Evolutionary conservation across 1,284 basidiomycete genomes (phyloP), one percentile per base, ranked within the genome.

Genomic region (Trichosporon coremiiforme): DNA sequence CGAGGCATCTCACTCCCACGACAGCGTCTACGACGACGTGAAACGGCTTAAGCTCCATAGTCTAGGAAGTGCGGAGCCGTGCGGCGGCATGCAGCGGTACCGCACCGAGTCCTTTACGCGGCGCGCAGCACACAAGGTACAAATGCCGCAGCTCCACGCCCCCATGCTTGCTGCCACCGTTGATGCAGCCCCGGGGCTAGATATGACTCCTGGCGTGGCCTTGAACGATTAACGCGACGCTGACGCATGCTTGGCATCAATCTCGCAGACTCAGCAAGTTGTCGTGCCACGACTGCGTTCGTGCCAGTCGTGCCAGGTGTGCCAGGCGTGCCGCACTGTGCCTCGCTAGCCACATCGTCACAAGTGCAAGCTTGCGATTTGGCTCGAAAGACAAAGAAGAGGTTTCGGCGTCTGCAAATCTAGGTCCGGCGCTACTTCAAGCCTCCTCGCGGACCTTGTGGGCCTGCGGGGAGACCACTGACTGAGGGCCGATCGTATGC

Each of bases 331-430:
- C 41, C 41, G 17, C 41, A 45, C 41, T 20, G 47, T 53, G 20
- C 47, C 47, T 22, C 20, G 20, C 47, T 22, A 53, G 47, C 47
- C 47, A 53, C 47, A 10, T 22, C 12, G 45, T 17, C 45, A 47
- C 45, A 20, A 20, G 45, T 38, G 7, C 41, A 45, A 45, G 41
- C 41, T 45, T 45, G 41, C 15, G 3, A 45, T 15, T 17, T 45
- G 41, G 41, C 41, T 15, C 47, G 2, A 53, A 22, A 22, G 47
- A 20, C 47, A 53, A 20, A 12, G 17, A 53, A 7, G 47, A 22
- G 20, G 47, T 53, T 53, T 47, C 47, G 47, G 47, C 47, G 47
- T 53, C 47, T 22, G 47, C 47, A 20, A 53, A 53, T 53, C 47
- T 53, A 53, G 47, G 47, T 53, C 20, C 47, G 10, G 36, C 36